Percentiles rank a stretch among this genome's conserved stretches.
Conservation (phyloP, 257 asterid species). For the Mentha longifolia region DNA sequence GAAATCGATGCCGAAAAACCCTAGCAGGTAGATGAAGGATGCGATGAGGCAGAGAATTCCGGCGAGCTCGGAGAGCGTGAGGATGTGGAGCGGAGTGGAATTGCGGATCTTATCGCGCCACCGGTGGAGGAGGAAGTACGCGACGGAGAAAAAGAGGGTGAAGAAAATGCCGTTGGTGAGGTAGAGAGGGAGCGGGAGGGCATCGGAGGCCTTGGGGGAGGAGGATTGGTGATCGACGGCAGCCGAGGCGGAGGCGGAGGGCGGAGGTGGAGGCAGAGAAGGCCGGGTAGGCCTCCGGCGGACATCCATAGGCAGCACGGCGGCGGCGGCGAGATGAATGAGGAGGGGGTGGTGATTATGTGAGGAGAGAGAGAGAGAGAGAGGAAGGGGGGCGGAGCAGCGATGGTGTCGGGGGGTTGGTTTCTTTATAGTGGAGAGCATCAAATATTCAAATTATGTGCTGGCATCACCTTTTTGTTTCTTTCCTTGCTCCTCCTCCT, state of each 20-base stretch:
- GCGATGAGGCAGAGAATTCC: conserved; percentile 71
- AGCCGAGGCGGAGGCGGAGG: conserved; percentile 27
- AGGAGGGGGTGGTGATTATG: background rate
- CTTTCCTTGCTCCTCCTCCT: background rate
- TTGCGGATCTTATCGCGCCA: conserved; percentile 94
- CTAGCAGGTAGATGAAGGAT: conserved; percentile 78
- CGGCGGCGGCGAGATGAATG: background rate
- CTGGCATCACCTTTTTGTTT: conserved; percentile 28
- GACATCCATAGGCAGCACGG: conserved; percentile 54
- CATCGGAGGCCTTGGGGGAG: conserved; percentile 82
- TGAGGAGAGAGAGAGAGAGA: background rate
- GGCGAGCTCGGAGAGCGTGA: conserved; percentile 76
- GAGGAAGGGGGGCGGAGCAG: conserved; percentile 31
- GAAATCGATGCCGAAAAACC: conserved; percentile 88
- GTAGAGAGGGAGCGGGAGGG: conserved; percentile 87
- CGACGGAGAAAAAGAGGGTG: conserved; percentile 84
- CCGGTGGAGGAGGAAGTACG: conserved; percentile 80
- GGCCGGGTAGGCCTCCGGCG: conserved; percentile 74
- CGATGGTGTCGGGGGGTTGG: conserved; percentile 37
- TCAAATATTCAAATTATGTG: conserved; percentile 22
- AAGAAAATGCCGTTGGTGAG: conserved; percentile 89
- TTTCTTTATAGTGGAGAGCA: conserved; percentile 26
- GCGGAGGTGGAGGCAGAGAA: conserved; percentile 29
- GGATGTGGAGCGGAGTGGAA: conserved; percentile 81
- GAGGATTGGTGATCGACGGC: conserved; percentile 37